Conservation (phyloP, 129 eudicot species). For the Sambucus nigra region DNA sequence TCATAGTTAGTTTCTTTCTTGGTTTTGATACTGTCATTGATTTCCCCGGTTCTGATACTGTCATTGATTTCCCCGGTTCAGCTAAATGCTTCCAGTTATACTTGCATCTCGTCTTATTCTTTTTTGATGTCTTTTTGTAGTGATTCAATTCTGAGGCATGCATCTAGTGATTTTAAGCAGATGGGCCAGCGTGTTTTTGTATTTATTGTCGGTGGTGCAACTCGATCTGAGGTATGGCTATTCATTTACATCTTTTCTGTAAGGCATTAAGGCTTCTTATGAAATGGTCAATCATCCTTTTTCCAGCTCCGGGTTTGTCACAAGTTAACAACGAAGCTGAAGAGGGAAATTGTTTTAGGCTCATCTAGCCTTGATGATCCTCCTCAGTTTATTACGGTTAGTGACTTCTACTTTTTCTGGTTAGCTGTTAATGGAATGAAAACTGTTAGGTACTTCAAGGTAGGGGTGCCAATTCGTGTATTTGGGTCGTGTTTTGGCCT, state of each 20-base stretch:
- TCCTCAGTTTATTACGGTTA: conserved; percentile 77
- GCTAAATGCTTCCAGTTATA: background rate
- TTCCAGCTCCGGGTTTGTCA: conserved; percentile 79
- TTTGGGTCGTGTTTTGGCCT: no score
- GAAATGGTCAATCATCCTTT: conserved; percentile 7
- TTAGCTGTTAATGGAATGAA: background rate
- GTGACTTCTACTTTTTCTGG: conserved; percentile 8
- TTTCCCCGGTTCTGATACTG: no score
- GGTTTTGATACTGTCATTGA: no score
- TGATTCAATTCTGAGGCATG: conserved; percentile 74
- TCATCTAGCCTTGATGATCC: conserved; percentile 94
- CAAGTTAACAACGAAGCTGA: conserved; percentile 62
- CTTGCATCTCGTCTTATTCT: background rate
- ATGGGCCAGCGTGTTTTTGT: conserved; percentile 95
- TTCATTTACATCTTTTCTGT: background rate
- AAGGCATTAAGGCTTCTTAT: background rate
- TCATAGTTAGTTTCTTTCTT: no score
- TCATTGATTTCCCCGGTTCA: no score
- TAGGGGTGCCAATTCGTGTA: no score
- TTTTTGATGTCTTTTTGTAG: conserved; percentile 20
- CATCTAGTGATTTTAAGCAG: conserved; percentile 79
- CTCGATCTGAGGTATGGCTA: conserved; percentile 75
- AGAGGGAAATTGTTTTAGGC: conserved; percentile 73
- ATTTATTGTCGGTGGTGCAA: conserved; percentile 87
- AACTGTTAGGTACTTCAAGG: background rate